Evolutionary conservation across 768 basidiomycete species (phyloP).

Genomic region (Trametes meyenii): DNA sequence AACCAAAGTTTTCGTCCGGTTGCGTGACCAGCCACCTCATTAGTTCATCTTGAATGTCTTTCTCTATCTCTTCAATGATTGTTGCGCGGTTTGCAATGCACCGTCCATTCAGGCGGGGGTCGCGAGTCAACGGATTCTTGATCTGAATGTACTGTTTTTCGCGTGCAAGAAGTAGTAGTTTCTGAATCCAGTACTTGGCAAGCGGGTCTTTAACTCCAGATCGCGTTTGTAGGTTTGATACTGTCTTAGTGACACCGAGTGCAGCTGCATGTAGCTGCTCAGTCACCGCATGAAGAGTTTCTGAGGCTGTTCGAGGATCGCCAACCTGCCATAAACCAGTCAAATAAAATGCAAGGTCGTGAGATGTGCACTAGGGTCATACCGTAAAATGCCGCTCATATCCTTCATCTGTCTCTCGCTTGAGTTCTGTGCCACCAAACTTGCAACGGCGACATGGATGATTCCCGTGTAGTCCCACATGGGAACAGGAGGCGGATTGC

Average conservation of each 20-base stretch:
- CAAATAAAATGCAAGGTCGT: too few relatives aligned
- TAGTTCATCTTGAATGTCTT: background rate
- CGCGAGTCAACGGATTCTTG: background rate
- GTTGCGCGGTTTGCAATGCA: background rate
- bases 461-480: conserved; percentile 19
- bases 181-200: conserved; percentile 14
- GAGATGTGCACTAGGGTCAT: too few relatives aligned
- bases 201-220: conserved; percentile 9
- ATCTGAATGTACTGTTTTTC: background rate
- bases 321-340: too few relatives aligned
- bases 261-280: background rate
- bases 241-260: background rate
- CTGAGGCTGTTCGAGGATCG: too few relatives aligned
- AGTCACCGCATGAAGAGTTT: too few relatives aligned
- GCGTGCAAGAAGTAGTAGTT: background rate
- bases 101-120: background rate
- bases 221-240: background rate
- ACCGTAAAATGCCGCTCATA: background rate
- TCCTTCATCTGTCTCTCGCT: conserved; percentile 2
- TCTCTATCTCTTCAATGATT: background rate
- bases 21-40: background rate
- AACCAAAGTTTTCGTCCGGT: background rate
- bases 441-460: conserved; percentile 18
- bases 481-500: conserved; percentile 21
- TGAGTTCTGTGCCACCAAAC: conserved; percentile 6